These are phyloP conservation scores for Cercospora berteroae DNA, from an alignment of 2,329 filamentous ascomycete species.

Conservation along the genomic window DNA sequence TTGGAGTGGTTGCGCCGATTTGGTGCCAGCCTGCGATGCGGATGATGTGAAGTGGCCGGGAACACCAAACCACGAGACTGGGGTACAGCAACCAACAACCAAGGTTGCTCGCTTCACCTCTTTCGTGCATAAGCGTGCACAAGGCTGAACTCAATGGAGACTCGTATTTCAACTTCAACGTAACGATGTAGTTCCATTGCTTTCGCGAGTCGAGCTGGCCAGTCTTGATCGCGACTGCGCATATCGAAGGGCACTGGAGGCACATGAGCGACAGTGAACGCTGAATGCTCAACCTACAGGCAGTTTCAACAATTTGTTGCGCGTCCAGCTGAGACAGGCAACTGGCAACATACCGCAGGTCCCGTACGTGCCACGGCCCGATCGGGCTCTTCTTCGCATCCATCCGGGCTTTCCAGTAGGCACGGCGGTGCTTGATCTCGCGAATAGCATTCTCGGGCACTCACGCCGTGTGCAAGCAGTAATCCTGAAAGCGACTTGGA, in stretches of 20 bases:
- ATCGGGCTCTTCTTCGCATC: neutral
- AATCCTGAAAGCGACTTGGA: neutral
- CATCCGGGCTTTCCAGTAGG: neutral
- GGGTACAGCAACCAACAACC: slow-evolving; percentile 1
- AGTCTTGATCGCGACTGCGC: neutral
- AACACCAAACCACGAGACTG: neutral
- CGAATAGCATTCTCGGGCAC: neutral
- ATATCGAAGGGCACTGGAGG: neutral
- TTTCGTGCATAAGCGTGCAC: neutral
- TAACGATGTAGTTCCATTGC: neutral
- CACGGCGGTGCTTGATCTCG: neutral
- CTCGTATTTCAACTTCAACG: neutral
- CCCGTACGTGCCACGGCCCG: neutral
- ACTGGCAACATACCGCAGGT: neutral
- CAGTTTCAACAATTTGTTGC: neutral
- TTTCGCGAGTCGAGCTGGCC: neutral
- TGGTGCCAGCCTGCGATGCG: neutral
- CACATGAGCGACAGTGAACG: neutral
- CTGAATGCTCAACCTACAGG: neutral
- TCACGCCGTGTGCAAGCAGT: neutral
- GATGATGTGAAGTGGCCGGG: neutral
- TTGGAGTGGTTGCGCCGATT: neutral
- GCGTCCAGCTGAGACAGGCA: neutral
- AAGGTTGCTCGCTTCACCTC: neutral
- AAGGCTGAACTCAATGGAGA: neutral